Percentiles rank a stretch among this genome's conserved stretches.
Conservation (phyloP, 805 yeast species). For the Wickerhamia fluorescens region DNA sequence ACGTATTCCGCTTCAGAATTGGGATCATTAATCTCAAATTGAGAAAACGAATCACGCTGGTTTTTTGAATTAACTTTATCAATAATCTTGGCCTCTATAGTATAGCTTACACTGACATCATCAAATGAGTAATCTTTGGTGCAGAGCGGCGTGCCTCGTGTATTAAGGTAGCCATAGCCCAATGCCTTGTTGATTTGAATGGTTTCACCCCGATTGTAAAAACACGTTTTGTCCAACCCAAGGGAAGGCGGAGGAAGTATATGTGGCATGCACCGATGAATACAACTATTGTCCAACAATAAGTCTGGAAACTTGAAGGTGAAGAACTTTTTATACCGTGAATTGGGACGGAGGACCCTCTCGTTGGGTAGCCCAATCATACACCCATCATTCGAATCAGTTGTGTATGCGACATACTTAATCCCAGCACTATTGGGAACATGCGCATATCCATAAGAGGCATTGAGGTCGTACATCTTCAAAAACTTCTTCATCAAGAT, state of each 20-base stretch:
- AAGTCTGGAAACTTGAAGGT: slow-evolving; percentile 52
- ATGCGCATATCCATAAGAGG: slow-evolving; percentile 43
- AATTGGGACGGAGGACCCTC: slow-evolving; percentile 41
- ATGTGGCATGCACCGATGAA: slow-evolving; percentile 34
- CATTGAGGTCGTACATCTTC: slow-evolving; percentile 55
- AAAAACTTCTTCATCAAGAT: slow-evolving; percentile 43
- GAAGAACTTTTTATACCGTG: slow-evolving; percentile 50
- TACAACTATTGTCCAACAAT: slow-evolving; percentile 46
- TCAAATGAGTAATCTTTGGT: slow-evolving; percentile 41
- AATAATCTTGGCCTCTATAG: slow-evolving; percentile 48
- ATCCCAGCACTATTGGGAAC: slow-evolving; percentile 48
- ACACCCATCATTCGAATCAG: slow-evolving; percentile 41
- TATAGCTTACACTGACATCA: slow-evolving; percentile 41
- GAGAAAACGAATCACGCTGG: slow-evolving; percentile 21
- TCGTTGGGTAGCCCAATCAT: slow-evolving; percentile 43
- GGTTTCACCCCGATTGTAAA: slow-evolving; percentile 25
- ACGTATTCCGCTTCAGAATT: slow-evolving; percentile 26
- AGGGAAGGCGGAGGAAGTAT: slow-evolving; percentile 37
- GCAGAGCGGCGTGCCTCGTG: slow-evolving; percentile 46
- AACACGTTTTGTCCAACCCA: slow-evolving; percentile 34
- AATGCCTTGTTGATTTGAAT: slow-evolving; percentile 32
- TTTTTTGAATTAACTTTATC: slow-evolving; percentile 34
- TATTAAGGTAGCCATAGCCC: slow-evolving; percentile 50
- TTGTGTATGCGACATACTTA: slow-evolving; percentile 36
- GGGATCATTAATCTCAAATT: slow-evolving; percentile 32